Conservation (phyloP, 2,329 filamentous ascomycete species). For the Ploettnerulaceae sp. region DNA sequence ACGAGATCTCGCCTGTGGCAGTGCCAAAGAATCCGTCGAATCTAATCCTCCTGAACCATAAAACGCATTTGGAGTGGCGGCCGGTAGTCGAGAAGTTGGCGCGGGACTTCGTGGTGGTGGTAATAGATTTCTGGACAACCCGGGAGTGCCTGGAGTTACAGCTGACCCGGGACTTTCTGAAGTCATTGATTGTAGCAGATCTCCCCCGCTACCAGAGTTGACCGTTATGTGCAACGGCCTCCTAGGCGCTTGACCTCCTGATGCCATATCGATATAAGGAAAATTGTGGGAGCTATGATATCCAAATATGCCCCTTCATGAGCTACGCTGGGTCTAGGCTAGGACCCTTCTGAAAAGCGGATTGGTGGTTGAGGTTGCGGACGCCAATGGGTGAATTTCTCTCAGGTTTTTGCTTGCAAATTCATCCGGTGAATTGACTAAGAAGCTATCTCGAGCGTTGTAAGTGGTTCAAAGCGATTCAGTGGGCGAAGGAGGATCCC, state of each 20-base stretch:
- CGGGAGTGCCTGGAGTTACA: constrained; percentile 25
- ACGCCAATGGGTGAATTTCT: no score
- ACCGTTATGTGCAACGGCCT: constrained; percentile 56
- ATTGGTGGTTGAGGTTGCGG: no score
- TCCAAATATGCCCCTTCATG: constrained; percentile 3
- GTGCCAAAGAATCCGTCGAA: constrained; percentile 44
- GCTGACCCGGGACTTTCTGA: constrained; percentile 36
- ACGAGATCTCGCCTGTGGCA: constrained; percentile 41
- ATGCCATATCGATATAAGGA: constrained; percentile 18
- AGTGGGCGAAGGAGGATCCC: no score
- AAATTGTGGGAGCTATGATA: constrained; percentile 9
- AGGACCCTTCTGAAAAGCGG: no score
- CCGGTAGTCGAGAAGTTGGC: constrained; percentile 14
- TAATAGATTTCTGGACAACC: constrained; percentile 30
- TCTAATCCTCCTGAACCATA: constrained; percentile 26
- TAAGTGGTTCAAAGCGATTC: no score
- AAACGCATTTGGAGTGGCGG: constrained; percentile 11
- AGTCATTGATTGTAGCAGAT: constrained; percentile 36
- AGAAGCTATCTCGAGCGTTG: no score
- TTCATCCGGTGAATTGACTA: no score
- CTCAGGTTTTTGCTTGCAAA: no score
- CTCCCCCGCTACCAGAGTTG: constrained; percentile 52
- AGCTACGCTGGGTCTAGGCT: no score
- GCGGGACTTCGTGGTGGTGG: constrained; percentile 20
- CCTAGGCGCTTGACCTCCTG: constrained; percentile 15